Conservation (phyloP, 768 basidiomycete species). For the Suillus plorans region DNA sequence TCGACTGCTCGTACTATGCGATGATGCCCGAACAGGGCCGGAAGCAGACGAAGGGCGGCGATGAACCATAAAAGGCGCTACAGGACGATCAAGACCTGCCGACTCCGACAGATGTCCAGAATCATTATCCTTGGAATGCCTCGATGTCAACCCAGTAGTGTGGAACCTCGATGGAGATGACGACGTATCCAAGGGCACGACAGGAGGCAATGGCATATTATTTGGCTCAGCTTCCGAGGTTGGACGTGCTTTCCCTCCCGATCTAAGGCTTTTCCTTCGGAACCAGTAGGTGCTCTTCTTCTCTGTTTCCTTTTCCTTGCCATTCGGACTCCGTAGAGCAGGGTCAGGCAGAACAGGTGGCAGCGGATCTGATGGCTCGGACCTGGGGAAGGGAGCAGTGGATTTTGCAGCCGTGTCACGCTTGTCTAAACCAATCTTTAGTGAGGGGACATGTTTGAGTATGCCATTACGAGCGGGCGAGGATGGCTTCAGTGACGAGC, state of each 20-base stretch:
- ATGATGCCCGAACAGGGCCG: constrained; percentile 2
- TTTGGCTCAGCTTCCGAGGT: constrained; percentile 19
- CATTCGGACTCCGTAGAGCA: constrained; percentile 22
- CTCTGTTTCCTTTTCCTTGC: constrained; percentile 39
- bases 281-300: constrained; percentile 37
- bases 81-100: constrained; percentile 8
- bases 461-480: constrained; percentile 21
- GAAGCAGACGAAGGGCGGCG: constrained; percentile 14
- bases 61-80: constrained; percentile 11
- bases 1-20: constrained; percentile 16
- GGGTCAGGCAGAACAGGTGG: constrained; percentile 32
- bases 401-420: constrained; percentile 14
- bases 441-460: constrained; percentile 25
- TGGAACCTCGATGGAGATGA: constrained; percentile 22
- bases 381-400: constrained; percentile 19
- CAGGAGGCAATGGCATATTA: constrained; percentile 15
- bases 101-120: constrained; percentile 22
- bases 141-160: constrained; percentile 20
- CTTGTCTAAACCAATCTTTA: constrained; percentile 22
- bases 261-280: constrained; percentile 26
- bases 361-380: constrained; percentile 14
- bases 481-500: constrained; percentile 18
- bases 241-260: constrained; percentile 19
- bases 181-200: constrained; percentile 7
- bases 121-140: constrained; percentile 23